Base-by-base conservation (phyloP, 164 flowering plant genomes). In the Vitis amurensis region DNA sequence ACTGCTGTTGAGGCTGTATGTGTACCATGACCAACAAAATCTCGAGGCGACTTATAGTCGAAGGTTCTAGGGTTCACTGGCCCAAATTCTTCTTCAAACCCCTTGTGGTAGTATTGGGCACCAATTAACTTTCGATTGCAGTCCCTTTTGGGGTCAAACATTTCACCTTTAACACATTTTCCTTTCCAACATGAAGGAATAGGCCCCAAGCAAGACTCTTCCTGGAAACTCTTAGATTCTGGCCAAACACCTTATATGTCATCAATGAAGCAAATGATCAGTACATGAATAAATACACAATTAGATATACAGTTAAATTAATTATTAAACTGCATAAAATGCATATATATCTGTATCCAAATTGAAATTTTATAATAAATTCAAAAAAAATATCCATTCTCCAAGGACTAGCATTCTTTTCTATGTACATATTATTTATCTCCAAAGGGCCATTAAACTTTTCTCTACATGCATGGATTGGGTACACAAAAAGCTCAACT, bases 1-100 rank as follows among this genome's bases (percentile, higher is more conserved):
- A 78, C 89, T 8, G 97, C 97, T 0, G 84, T 91, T 1, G 97
- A 91, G 15, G 97, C 90, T 9, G 91, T 85, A 74, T 91, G 97
- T 3, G 97, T 91, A 0, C 97, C 97, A 50, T 91, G 97, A 19
- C 97, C 93, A 0, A 82, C 50, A 31, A 11, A 68, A 74, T 89
- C 97, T 10, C 91, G 71, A 8, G 91, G 58, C 0, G 97, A 89
- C 27, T 81, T 70, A 55, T 84, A 91, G 72, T 91, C 92, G 0
- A 70, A 27, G 64, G 57, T 71, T 13, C 57, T 74, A 5, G 56
- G 29, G 74, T 83, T 76, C 0, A 85, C 61, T 5, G 78, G 76
- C 11, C 89, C 86, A 44, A 14, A 75, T 2, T 48, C 23, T 7
- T 68, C 49, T 68, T 87, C 88, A 50, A 80, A 86, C 1, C 88